A percentile compares a stretch with the other conserved stretches of the same genome.
phyloP scores from a whole-genome alignment of 129 eudicot species.

The Helianthus annuus region DNA sequence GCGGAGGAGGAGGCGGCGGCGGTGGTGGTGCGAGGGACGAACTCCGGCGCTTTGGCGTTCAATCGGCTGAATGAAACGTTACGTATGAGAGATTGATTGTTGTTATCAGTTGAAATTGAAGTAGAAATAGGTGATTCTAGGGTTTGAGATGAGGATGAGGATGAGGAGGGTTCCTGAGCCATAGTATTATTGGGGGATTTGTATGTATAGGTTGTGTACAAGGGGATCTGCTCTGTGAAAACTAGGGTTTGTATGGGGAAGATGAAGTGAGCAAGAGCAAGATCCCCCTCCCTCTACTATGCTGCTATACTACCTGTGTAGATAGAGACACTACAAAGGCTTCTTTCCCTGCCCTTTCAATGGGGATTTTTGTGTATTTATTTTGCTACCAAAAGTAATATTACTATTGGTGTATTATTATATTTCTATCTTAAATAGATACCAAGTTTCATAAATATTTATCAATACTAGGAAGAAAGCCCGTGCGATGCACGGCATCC shows the following conservation, averaged over 20 bases:
- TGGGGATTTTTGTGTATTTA: neutral
- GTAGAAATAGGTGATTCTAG: conserved; percentile 24
- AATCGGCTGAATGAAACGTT: conserved; percentile 56
- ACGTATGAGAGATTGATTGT: conserved; percentile 34
- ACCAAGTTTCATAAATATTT: neutral
- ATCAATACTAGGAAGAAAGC: too few relatives aligned
- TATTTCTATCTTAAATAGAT: neutral
- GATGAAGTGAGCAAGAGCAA: conserved; percentile 30
- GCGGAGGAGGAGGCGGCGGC: neutral
- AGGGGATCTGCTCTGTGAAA: conserved; percentile 36
- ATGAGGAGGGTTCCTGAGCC: conserved; percentile 28
- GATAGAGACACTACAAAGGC: conserved; percentile 16
- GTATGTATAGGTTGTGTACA: neutral
- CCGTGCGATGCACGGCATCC: too few relatives aligned
- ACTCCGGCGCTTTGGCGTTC: conserved; percentile 85
- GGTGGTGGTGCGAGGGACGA: conserved; percentile 49
- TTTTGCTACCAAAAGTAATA: conserved; percentile 15
- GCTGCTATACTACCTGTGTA: conserved; percentile 1
- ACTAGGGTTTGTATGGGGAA: conserved; percentile 32
- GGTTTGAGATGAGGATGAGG: conserved; percentile 31
- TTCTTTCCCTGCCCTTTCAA: conserved; percentile 1
- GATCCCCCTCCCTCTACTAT: conserved; percentile 24
- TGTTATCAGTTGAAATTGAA: conserved; percentile 21
- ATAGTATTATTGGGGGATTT: conserved; percentile 8
- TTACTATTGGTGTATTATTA: neutral